Percentiles rank a stretch among this genome's conserved stretches.
Evolutionary conservation across 1,284 basidiomycete species (phyloP).

Genomic region (Rhodotorula sp.): DNA sequence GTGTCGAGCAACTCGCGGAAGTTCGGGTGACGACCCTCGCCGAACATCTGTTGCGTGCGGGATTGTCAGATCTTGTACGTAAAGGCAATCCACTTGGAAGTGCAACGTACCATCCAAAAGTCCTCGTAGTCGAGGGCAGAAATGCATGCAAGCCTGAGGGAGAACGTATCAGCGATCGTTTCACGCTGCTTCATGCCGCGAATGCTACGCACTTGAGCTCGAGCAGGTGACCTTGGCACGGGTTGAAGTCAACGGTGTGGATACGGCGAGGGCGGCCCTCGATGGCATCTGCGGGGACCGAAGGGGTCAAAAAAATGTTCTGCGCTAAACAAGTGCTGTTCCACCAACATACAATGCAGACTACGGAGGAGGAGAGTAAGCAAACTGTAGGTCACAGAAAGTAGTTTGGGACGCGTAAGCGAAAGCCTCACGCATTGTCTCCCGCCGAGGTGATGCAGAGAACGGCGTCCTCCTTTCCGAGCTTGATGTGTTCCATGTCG

Average conservation of each 20-base stretch:
- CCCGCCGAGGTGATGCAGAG: conserved; percentile 76
- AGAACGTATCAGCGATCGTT: background rate
- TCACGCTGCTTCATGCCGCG: too few species aligned
- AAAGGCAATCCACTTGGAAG: background rate
- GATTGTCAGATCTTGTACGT: background rate
- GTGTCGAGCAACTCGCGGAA: conserved; percentile 67
- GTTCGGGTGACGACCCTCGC: conserved; percentile 61
- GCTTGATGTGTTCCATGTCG: conserved; percentile 66
- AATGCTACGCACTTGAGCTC: conserved; percentile 11
- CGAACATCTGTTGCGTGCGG: conserved; percentile 58
- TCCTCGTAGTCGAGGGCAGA: conserved; percentile 64
- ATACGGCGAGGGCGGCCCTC: conserved; percentile 57
- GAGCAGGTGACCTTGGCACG: conserved; percentile 54
- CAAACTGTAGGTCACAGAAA: too few species aligned
- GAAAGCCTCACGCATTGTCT: conserved; percentile 62
- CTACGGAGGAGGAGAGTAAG: background rate
- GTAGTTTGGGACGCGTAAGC: too few species aligned
- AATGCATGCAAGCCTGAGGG: conserved; percentile 68
- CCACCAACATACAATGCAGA: conserved; percentile 57
- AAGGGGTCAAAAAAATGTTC: background rate
- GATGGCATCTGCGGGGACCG: conserved; percentile 57
- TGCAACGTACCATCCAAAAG: conserved; percentile 57
- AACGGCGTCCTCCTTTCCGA: conserved; percentile 65
- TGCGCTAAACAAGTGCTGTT: rapidly evolving
- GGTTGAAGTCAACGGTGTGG: conserved; percentile 52